Conservation (phyloP, 164 flowering plant genomes). For the Liriodendron chinense region DNA sequence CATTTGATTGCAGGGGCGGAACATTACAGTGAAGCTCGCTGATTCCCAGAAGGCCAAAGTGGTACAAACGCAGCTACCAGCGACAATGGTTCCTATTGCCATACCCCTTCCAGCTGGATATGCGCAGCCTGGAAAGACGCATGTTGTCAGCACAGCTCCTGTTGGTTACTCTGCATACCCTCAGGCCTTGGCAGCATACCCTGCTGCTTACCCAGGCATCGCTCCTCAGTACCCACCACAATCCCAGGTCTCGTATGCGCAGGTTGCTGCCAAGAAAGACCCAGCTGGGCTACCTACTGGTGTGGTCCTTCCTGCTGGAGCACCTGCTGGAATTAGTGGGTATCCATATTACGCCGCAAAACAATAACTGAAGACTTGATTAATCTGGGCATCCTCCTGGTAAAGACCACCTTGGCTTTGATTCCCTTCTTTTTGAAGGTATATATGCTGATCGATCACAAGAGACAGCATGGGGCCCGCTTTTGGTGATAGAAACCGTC, state of each 20-base stretch:
- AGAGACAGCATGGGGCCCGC: too few species aligned
- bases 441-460: too few species aligned
- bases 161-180: conserved; percentile 45
- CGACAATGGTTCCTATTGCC: conserved; percentile 40
- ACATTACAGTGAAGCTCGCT: conserved; percentile 56
- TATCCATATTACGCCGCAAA: conserved; percentile 52
- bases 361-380: conserved; percentile 21
- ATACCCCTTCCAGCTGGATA: conserved; percentile 46
- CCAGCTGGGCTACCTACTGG: conserved; percentile 24
- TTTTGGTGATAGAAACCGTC: too few species aligned
- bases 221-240: conserved; percentile 36
- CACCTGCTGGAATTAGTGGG: conserved; percentile 10
- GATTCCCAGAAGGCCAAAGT: conserved; percentile 50
- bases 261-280: conserved; percentile 32
- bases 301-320: conserved; percentile 19
- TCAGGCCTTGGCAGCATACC: conserved; percentile 39
- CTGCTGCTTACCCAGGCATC: conserved; percentile 32
- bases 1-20: conserved; percentile 50
- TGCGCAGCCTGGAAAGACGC: conserved; percentile 38
- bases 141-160: conserved; percentile 20
- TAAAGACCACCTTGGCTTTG: neutral
- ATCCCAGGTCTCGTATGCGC: conserved; percentile 32
- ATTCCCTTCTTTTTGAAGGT: neutral
- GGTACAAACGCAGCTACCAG: conserved; percentile 34
- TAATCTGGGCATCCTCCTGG: neutral